Base-by-base conservation (phyloP, 2,329 filamentous ascomycete genomes). In the Xylariaceae sp. region DNA sequence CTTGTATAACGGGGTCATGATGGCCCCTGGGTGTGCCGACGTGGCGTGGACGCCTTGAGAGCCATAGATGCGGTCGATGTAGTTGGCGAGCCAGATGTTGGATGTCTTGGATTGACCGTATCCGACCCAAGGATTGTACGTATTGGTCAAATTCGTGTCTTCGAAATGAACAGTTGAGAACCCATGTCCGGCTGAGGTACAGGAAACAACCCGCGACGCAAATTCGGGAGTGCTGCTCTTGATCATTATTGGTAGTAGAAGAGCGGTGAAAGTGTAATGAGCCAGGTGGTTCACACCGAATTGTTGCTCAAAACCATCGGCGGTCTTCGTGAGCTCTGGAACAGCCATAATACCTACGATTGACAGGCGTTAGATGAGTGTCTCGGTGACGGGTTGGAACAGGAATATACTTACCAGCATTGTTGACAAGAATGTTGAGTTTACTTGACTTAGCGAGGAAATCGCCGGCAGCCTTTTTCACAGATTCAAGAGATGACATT, bases 271-370 rank as follows among this genome's bases (percentile, higher is more conserved):
- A 12, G 16, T 12, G 16, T 32, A 32, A 52, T 77, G 73, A 4
- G 59, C 64, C 2, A 79, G 59, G 53, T 78, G 68, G 51, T 76
- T 76, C 3, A 66, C 71, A 23, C 64, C 73, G 49, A 77, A 70
- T 46, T 77, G 74, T 0, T 55, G 55, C 46, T 79, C 75, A 49
- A 67, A 68, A 20, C 19, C n/a, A 14, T 27, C 25, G 19, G 20
- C 34, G 20, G 34, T 36, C 34, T 17, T 10, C 34, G 16, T 4
- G 19, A 17, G 22, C 10, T n/a, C 16, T 19, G 29, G 41, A 14
- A 36, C 22, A 7, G 17, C 14, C 35, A 44, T 44, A 17, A 33
- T 22, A 11, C n/a, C n/a, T n/a, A n/a, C n/a, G n/a, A n/a, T n/a
- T n/a, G n/a, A n/a, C n/a, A n/a, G n/a, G n/a, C n/a, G n/a, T n/a